A percentile compares a stretch with the other conserved stretches of the same genome.
Conservation (phyloP, 305 asterid genomes). For the Fraxinus velutina region DNA sequence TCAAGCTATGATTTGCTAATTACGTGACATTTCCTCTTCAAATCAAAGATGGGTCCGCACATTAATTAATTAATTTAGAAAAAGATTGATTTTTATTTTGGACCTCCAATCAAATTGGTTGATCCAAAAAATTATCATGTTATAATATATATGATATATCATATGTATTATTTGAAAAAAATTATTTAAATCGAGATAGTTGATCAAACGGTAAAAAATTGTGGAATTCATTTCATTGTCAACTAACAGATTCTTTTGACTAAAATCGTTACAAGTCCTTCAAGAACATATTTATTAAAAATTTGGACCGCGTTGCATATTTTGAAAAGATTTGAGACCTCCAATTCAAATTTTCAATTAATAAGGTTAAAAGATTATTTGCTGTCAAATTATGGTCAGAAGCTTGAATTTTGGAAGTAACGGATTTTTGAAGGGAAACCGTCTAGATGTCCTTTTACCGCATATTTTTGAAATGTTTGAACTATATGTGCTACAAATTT, state of each 20-base stretch:
- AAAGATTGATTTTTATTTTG: not conserved
- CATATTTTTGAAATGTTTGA: not conserved
- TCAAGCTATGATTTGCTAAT: not conserved
- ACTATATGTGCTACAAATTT: no score
- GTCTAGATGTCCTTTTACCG: not conserved
- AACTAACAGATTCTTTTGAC: not conserved
- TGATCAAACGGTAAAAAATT: not conserved
- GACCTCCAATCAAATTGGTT: not conserved
- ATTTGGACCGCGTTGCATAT: no score
- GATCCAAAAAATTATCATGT: not conserved
- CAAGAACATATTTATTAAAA: not conserved
- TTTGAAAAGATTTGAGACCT: not conserved
- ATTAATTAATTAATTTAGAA: no score
- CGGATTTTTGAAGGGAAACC: no score
- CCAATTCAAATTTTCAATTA: not conserved
- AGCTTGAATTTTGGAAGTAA: no score
- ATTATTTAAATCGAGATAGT: not conserved
- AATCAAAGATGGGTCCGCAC: not conserved
- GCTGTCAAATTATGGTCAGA: not conserved
- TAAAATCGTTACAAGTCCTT: not conserved
- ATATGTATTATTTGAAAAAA: not conserved
- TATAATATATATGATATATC: no score
- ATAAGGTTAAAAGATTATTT: not conserved
- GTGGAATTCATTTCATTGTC: not conserved
- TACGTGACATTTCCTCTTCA: not conserved